A percentile compares a stretch with the other conserved stretches of the same genome.
These are phyloP conservation scores for Rhodotorula sphaerocarpa DNA, from an alignment of 768 basidiomycete genomes.

Conservation along the genomic window DNA sequence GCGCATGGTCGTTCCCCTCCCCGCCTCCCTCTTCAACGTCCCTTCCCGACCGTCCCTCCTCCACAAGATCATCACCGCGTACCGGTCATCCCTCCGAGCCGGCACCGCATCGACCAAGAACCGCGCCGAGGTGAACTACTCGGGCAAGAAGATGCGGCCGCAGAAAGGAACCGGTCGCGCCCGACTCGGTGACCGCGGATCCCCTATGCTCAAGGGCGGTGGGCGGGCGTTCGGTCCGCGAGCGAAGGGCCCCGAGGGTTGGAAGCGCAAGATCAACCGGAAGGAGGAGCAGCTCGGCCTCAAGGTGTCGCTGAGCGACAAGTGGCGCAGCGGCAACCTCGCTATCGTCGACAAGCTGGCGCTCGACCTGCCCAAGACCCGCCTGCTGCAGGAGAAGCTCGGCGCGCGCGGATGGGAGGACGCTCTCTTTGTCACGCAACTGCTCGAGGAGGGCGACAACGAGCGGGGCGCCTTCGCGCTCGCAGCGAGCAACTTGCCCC, in stretches of 20 bases:
- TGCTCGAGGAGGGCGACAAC: conserved; percentile 38
- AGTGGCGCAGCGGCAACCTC: conserved; percentile 64
- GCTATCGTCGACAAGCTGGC: conserved; percentile 65
- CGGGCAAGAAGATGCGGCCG: conserved; percentile 74
- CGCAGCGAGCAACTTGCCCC: conserved; percentile 63
- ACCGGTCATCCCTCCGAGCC: conserved; percentile 80
- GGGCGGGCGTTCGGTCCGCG: conserved; percentile 86
- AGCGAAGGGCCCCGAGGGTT: conserved; percentile 60
- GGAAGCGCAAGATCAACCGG: conserved; percentile 80
- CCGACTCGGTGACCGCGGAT: conserved; percentile 78
- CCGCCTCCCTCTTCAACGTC: conserved; percentile 63
- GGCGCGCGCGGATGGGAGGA: conserved; percentile 59
- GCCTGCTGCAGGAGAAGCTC: conserved; percentile 57
- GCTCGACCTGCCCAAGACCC: conserved; percentile 68
- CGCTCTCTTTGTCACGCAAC: conserved; percentile 62
- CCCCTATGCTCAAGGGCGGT: conserved; percentile 80
- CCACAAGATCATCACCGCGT: conserved; percentile 80
- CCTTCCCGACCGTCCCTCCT: conserved; percentile 86
- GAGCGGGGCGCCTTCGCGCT: conserved; percentile 47
- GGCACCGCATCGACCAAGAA: conserved; percentile 88
- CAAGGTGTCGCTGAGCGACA: conserved; percentile 76
- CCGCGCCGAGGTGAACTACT: conserved; percentile 78
- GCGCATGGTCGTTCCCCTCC: conserved; percentile 43
- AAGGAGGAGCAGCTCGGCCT: conserved; percentile 90
- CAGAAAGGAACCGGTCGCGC: conserved; percentile 90